Conservation (phyloP, 306 rosid genomes). For the Parietaria judaica region DNA sequence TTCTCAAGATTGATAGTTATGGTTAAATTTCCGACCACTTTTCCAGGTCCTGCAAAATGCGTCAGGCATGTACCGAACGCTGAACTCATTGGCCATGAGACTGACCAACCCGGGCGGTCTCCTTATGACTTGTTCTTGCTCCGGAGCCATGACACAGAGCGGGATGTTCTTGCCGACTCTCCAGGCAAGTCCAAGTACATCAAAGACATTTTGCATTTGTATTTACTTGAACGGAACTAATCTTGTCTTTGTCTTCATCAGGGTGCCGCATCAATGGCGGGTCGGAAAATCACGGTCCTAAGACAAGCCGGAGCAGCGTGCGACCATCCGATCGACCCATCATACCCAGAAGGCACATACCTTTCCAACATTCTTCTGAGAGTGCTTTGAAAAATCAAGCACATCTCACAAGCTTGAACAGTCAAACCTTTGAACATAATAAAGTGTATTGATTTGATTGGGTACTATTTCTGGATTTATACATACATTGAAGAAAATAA, state of each 20-base stretch:
- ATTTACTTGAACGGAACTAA: background rate
- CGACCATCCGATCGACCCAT: constrained; percentile 77
- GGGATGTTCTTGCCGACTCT: constrained; percentile 67
- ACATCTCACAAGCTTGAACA: too few relatives aligned
- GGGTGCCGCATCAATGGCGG: constrained; percentile 72
- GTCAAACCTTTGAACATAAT: too few relatives aligned
- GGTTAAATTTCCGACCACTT: constrained; percentile 6
- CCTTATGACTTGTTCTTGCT: constrained; percentile 91
- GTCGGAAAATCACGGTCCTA: constrained; percentile 57
- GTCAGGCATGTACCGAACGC: constrained; percentile 77
- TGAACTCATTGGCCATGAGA: constrained; percentile 82
- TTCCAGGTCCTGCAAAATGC: constrained; percentile 71
- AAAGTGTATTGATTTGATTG: background rate
- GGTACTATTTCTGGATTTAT: too few relatives aligned
- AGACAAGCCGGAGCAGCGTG: constrained; percentile 72
- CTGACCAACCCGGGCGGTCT: constrained; percentile 83
- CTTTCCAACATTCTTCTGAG: constrained; percentile 61
- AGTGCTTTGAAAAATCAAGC: constrained; percentile 33
- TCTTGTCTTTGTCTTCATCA: constrained; percentile 14
- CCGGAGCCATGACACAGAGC: constrained; percentile 89
- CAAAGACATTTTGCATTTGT: background rate
- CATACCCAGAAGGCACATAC: constrained; percentile 83
- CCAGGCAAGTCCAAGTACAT: constrained; percentile 54
- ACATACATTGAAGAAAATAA: constrained; percentile 22
- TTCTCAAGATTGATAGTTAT: constrained; percentile 1